phyloP scores from a whole-genome alignment of 2,329 filamentous ascomycete species.

The Fusarium torulosum region DNA sequence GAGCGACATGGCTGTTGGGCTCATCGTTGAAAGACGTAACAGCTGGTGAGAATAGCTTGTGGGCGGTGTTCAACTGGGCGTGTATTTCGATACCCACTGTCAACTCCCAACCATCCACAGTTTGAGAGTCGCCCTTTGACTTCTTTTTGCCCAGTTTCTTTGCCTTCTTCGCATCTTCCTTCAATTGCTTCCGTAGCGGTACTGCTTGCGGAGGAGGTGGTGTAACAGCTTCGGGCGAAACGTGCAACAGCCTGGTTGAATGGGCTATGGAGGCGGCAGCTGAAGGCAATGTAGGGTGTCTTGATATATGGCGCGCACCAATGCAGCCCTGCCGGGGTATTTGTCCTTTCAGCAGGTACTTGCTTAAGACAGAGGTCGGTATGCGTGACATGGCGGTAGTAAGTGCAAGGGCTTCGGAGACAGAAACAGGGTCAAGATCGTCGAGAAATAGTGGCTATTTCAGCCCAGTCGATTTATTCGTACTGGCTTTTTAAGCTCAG shows the following conservation, averaged over 20 bases:
- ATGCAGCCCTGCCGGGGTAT: conserved; percentile 60
- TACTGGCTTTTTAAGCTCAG: not conserved
- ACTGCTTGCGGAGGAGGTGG: conserved; percentile 47
- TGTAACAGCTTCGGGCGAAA: conserved; percentile 45
- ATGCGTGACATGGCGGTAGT: conserved; percentile 58
- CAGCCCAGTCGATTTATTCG: not conserved
- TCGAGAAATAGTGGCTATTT: not conserved
- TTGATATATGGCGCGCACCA: conserved; percentile 25
- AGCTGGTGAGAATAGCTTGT: conserved; percentile 89
- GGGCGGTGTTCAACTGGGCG: conserved; percentile 89
- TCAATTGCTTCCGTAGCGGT: conserved; percentile 78
- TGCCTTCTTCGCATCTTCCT: conserved; percentile 76
- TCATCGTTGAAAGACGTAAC: conserved; percentile 72
- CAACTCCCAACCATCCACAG: conserved; percentile 83
- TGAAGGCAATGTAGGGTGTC: conserved; percentile 32
- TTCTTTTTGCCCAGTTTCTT: conserved; percentile 72
- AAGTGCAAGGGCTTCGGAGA: not conserved
- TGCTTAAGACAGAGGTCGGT: conserved; percentile 59
- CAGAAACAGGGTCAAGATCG: not conserved
- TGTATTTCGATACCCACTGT: conserved; percentile 98
- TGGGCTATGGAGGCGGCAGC: conserved; percentile 19
- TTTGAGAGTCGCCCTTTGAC: conserved; percentile 61
- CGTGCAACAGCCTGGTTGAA: conserved; percentile 50
- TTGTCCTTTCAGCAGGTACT: conserved; percentile 63
- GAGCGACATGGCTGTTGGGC: conserved; percentile 88